Evolutionary conservation across 345 rosid species (phyloP), one percentile per base, ranked within the genome.

Genomic region (Mercurialis annua): DNA sequence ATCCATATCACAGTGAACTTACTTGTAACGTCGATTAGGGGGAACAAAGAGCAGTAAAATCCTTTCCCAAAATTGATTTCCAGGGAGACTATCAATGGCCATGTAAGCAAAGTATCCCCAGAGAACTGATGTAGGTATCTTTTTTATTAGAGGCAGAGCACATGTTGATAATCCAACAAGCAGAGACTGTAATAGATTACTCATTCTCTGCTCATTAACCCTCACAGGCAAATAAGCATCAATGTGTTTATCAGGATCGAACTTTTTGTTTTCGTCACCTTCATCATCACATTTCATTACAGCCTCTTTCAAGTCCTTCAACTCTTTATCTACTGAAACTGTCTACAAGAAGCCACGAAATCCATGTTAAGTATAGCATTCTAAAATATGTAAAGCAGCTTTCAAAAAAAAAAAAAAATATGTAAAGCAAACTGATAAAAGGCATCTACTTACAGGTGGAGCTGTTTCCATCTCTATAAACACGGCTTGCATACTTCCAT

Each of bases 41-140:
- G 98, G 78, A 58, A 92, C 67, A 74, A 92, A 89, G 51, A 92
- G 90, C 59, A 89, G 73, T 62, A 84, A 34, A 9, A 89, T 79
- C 73, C 96, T 82, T 74, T 89, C 96, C 94, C 96, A 89, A 81
- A 92, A 89, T 43, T 92, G 98, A 67, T 82, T 92, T 33, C 92
- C 94, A 0, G 90, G 96, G 52, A 92, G 88, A 77, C 96, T 92
- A 64, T 92, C 96, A 55, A 92, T 82, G 66, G 94, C 98, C 96
- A 84, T 89, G 79, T 89, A 88, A 50, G 97, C 88, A 67, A 90
- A 90, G 77, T 90, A 90, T 51, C 97, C 95, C 98, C 98, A 89
- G 1, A 89, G 83, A 49, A 86, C 90, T 55, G 96, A 89, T 47
- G 92, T 86, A 10, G 96, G 92, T 68, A 89, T 83, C 83, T 50